phyloP scores from a whole-genome alignment of 306 rosid genomes.

The Lathyrus tuberosus region DNA sequence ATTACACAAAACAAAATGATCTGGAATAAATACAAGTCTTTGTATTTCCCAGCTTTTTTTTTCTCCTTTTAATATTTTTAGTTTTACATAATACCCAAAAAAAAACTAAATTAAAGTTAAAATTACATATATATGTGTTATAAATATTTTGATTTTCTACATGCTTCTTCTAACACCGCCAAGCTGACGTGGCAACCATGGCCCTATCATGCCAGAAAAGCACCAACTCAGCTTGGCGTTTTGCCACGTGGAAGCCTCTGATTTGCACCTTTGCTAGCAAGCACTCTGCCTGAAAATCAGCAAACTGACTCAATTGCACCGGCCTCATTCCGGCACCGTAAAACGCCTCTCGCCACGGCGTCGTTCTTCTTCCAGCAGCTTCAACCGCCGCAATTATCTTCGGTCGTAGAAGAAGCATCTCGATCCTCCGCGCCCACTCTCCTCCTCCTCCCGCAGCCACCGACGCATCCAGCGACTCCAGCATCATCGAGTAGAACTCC shows the following conservation, averaged over 20 bases:
- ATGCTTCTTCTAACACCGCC: constrained; percentile 64
- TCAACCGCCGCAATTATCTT: constrained; percentile 72
- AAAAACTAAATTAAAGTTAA: constrained; percentile 34
- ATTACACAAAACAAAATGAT: not conserved
- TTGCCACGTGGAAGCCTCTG: constrained; percentile 85
- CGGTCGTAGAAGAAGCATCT: constrained; percentile 60
- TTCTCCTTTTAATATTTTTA: not conserved
- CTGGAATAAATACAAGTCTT: constrained; percentile 27
- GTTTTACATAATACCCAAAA: not conserved
- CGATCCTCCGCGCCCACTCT: constrained; percentile 70
- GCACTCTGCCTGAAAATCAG: constrained; percentile 85
- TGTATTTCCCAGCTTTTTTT: constrained; percentile 33
- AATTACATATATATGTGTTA: not conserved
- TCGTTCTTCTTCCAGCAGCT: constrained; percentile 52
- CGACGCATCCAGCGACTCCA: constrained; percentile 81
- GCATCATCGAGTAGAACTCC: constrained; percentile 71
- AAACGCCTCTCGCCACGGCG: constrained; percentile 73
- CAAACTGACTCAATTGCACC: constrained; percentile 85
- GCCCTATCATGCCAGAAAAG: constrained; percentile 85
- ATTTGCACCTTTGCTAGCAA: constrained; percentile 73
- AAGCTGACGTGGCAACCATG: constrained; percentile 83
- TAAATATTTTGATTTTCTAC: not conserved
- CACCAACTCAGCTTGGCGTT: constrained; percentile 83
- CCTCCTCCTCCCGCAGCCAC: constrained; percentile 49
- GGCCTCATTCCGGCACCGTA: constrained; percentile 82